A percentile compares a stretch with the other conserved stretches of the same genome.
These are phyloP conservation scores for Pseudopithomyces chartarum DNA, from an alignment of 2,329 filamentous ascomycete genomes.

Conservation along the genomic window DNA sequence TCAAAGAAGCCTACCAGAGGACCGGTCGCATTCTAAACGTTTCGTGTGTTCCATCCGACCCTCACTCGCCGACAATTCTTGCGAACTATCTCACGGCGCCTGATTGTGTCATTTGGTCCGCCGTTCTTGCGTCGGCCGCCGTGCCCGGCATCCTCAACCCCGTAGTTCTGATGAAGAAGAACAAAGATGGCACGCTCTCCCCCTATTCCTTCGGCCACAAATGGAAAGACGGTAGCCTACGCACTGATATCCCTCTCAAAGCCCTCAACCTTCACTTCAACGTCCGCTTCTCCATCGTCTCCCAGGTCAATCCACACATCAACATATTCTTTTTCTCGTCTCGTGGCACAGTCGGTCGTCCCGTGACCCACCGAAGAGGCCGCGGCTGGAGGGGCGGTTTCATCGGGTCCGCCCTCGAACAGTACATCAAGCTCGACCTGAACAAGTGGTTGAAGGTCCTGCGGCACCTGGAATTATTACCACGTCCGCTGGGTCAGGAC, in stretches of 20 bases:
- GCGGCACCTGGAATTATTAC: constrained; percentile 87
- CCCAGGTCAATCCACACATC: constrained; percentile 91
- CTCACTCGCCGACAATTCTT: constrained; percentile 88
- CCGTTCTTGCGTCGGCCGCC: constrained; percentile 90
- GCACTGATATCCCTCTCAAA: constrained; percentile 94
- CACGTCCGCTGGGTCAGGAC: constrained; percentile 88
- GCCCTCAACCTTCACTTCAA: constrained; percentile 96
- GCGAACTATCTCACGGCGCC: constrained; percentile 95
- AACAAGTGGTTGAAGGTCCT: constrained; percentile 98
- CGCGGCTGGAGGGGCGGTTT: constrained; percentile 96
- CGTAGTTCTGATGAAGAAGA: constrained; percentile 90
- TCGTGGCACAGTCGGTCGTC: constrained; percentile 85
- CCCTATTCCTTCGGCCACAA: constrained; percentile 98
- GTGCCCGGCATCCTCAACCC: constrained; percentile 96
- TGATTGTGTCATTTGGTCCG: constrained; percentile 98
- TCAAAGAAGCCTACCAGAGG: constrained; percentile 89
- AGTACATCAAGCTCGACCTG: constrained; percentile 94
- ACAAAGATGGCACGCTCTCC: constrained; percentile 72
- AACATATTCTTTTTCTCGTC: constrained; percentile 99
- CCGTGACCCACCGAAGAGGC: constrained; percentile 90
- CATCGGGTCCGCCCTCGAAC: constrained; percentile 87
- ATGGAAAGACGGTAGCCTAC: constrained; percentile 95
- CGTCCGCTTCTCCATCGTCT: constrained; percentile 93
- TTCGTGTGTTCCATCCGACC: constrained; percentile 92
- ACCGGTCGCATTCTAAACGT: constrained; percentile 96